phyloP scores from a whole-genome alignment of 192 early-diverging fungal species.

The Gigaspora rosea region DNA sequence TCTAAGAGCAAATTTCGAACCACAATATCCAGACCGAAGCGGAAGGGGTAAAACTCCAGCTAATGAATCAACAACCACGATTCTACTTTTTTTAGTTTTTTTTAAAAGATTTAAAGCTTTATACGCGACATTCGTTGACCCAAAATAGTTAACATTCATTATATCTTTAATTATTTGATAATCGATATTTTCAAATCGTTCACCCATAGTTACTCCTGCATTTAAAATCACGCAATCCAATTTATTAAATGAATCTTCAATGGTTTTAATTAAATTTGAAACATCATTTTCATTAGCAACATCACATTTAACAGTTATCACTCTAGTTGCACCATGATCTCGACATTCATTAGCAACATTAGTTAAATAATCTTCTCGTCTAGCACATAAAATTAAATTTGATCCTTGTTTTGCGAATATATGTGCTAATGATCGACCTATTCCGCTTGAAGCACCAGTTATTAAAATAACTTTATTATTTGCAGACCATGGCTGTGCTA shows the following conservation, averaged over 20 bases:
- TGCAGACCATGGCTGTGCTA: not conserved
- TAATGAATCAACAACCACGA: not conserved
- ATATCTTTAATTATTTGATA: conserved; percentile 7
- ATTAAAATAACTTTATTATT: conserved; percentile 9
- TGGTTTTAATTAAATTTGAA: not conserved
- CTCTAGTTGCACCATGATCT: not conserved
- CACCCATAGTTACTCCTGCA: conserved; percentile 28
- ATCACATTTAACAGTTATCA: not conserved
- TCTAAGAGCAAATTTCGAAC: conserved; percentile 24
- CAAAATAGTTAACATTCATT: conserved; percentile 23
- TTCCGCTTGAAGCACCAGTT: conserved; percentile 72
- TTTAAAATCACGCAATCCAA: conserved; percentile 27
- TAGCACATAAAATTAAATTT: conserved; percentile 48
- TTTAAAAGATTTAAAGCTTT: conserved; percentile 22
- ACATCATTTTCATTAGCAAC: conserved; percentile 5
- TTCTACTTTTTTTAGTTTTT: not conserved
- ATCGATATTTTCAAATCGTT: conserved; percentile 4
- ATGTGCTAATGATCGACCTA: conserved; percentile 69
- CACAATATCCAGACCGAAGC: conserved; percentile 2
- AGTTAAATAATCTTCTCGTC: not conserved
- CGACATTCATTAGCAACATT: conserved; percentile 1
- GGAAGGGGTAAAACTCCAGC: not conserved
- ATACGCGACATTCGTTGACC: not conserved
- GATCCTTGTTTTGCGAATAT: conserved; percentile 66
- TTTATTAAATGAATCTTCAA: not conserved